Base-by-base conservation (phyloP, 2,329 filamentous ascomycete genomes). In the Onygenales sp. region DNA sequence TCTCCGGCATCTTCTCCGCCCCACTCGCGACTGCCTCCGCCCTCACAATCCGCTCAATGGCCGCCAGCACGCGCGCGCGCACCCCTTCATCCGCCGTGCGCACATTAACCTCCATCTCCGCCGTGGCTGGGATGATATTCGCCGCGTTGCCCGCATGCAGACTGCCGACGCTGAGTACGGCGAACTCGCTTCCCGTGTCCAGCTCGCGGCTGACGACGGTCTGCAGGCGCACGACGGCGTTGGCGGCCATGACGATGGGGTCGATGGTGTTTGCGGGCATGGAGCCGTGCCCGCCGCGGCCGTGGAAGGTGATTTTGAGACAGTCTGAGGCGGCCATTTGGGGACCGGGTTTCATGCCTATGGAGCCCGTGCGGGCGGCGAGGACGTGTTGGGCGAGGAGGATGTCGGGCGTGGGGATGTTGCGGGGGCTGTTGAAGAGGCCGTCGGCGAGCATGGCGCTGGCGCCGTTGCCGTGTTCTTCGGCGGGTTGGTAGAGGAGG, bases 401-500 rank as follows among this genome's bases (percentile, higher is more conserved):
- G 17, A 81, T 67, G 59, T 84, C 80, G 0, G 80, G 80, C 3
- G 75, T 61, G 0, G 80, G 79, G 7, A 82, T 61, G 13, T 47
- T 47, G 43, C 9, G n/a, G 9, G 43, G 43, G 5, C 27, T 32
- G 65, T 72, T 58, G 72, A 68, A 83, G 43, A 83, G 67, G 0
- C 81, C 80, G 59, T 80, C 80, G 43, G 79, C 75, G 2, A 85
- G 71, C 81, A 84, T 85, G 27, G 80, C 69, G 65, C 77, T 76
- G 0, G 85, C 85, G 0, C 85, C 85, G 0, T 72, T 75, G 0
- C 78, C 82, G 1, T 78, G 73, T 64, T 88, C 85, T 63, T 87
- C 85, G 1, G 79, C 78, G 0, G 85, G 84, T 60, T 88, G 85
- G 64, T 87, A 88, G 2, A 82, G 66, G 6, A 84, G 64, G 5